Evolutionary conservation across 768 basidiomycete genomes (phyloP).

Genomic region (Russula lepida): DNA sequence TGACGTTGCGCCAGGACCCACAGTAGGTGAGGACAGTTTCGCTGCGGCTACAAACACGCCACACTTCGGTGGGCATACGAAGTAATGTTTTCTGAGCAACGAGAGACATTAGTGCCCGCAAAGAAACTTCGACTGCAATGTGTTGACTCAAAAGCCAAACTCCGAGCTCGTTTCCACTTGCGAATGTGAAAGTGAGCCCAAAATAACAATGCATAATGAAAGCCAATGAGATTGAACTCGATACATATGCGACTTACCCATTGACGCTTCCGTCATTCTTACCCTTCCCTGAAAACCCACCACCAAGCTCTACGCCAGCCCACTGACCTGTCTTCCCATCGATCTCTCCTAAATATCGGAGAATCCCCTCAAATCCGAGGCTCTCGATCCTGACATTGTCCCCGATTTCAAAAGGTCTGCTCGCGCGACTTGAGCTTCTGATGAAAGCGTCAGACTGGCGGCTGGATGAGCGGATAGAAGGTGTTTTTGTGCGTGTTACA

Average conservation of each 20-base stretch:
- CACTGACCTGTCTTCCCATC: slow-evolving; percentile 84
- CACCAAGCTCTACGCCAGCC: slow-evolving; percentile 88
- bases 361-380: slow-evolving; percentile 76
- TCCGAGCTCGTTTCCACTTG: neutral
- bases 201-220: neutral
- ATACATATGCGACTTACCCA: slow-evolving; percentile 50
- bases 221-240: slow-evolving; percentile 8
- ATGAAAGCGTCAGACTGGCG: slow-evolving; percentile 54
- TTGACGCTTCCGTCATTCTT: slow-evolving; percentile 91
- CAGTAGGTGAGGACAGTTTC: slow-evolving; percentile 75
- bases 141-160: neutral
- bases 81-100: slow-evolving; percentile 42
- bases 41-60: slow-evolving; percentile 84
- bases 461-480: slow-evolving; percentile 51
- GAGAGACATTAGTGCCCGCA: neutral
- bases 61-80: slow-evolving; percentile 72
- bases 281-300: slow-evolving; percentile 81
- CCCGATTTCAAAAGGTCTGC: slow-evolving; percentile 54
- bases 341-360: slow-evolving; percentile 78
- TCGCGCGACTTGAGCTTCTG: slow-evolving; percentile 39
- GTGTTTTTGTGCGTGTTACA: slow-evolving; percentile 39
- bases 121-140: neutral
- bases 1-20: slow-evolving; percentile 40
- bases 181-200: neutral
- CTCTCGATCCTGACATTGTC: slow-evolving; percentile 83